Evolutionary conservation across 2,329 filamentous ascomycete species (phyloP).

Genomic region (Fusarium nurragi): DNA sequence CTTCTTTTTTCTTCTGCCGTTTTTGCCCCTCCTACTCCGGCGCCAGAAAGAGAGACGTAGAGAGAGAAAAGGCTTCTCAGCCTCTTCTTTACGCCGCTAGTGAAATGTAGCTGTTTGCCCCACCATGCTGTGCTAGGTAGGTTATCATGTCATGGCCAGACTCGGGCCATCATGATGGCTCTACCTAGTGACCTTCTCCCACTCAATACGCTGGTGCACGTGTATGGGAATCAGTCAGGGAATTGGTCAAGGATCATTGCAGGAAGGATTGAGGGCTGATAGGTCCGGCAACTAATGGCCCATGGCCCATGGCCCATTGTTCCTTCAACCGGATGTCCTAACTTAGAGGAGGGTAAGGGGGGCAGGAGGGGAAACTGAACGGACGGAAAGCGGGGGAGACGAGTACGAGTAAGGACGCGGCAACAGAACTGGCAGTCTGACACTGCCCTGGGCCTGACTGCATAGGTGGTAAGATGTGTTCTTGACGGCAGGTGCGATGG

Average conservation of each 20-base stretch:
- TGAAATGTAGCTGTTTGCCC: conserved; percentile 18
- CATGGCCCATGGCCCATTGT: conserved; percentile 21
- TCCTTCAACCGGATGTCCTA: conserved; percentile 23
- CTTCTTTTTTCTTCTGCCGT: conserved; percentile 3
- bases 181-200: conserved; percentile 7
- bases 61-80: conserved; percentile 8
- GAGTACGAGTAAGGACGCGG: conserved; percentile 27
- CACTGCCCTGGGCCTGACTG: not conserved
- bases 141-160: conserved; percentile 19
- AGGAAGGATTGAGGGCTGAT: conserved; percentile 31
- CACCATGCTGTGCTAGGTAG: conserved; percentile 27
- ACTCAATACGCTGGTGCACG: conserved; percentile 35
- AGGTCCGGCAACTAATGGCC: conserved; percentile 32
- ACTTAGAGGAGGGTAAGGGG: conserved; percentile 8
- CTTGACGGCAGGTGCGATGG: conserved; percentile 37
- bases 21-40: conserved; percentile 7
- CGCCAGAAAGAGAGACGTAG: not conserved
- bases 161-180: conserved; percentile 26
- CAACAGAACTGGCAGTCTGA: conserved; percentile 3
- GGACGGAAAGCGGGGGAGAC: conserved; percentile 27
- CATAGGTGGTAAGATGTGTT: not conserved
- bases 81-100: not conserved
- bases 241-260: conserved; percentile 38
- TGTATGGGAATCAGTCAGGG: conserved; percentile 44
- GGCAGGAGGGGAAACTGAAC: not conserved